These are phyloP conservation scores for Pisolithus albus DNA, from an alignment of 768 basidiomycete genomes.

Conservation along the genomic window DNA sequence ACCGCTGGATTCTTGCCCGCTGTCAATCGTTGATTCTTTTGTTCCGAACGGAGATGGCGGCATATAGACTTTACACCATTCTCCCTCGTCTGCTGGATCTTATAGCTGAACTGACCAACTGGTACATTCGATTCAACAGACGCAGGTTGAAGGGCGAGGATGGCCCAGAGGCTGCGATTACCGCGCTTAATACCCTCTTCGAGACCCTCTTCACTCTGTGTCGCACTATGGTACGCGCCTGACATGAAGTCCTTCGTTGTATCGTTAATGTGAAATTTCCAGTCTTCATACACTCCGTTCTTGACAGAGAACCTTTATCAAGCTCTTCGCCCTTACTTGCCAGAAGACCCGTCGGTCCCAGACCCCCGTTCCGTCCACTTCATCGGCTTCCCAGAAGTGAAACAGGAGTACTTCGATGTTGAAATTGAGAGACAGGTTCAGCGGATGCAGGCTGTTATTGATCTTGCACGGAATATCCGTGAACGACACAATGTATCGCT, in stretches of 20 bases:
- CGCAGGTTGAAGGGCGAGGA: slow-evolving; percentile 93
- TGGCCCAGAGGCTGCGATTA: slow-evolving; percentile 76
- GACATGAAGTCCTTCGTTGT: neutral
- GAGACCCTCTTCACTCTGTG: slow-evolving; percentile 93
- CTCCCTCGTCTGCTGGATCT: slow-evolving; percentile 90
- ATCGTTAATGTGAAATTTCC: neutral
- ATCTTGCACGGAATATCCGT: slow-evolving; percentile 81
- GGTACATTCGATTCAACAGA: slow-evolving; percentile 99
- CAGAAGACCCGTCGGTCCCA: slow-evolving; percentile 57
- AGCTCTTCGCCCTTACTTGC: slow-evolving; percentile 77
- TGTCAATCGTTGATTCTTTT: slow-evolving; percentile 93
- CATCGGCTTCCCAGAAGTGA: slow-evolving; percentile 86
- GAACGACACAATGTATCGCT: slow-evolving; percentile 81
- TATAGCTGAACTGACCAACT: slow-evolving; percentile 95
- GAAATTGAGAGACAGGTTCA: slow-evolving; percentile 92
- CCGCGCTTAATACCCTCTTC: slow-evolving; percentile 92
- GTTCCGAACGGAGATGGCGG: slow-evolving; percentile 92
- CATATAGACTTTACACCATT: slow-evolving; percentile 95
- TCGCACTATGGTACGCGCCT: slow-evolving; percentile 76
- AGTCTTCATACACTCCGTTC: slow-evolving; percentile 99
- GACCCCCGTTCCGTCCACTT: slow-evolving; percentile 95
- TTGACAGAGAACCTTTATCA: slow-evolving; percentile 96
- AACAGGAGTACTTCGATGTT: slow-evolving; percentile 90
- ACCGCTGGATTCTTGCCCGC: slow-evolving; percentile 96
- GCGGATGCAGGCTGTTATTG: slow-evolving; percentile 93